Evolutionary conservation across 176 grass and related monocot genomes (phyloP).

Genomic region (Lolium perenne): DNA sequence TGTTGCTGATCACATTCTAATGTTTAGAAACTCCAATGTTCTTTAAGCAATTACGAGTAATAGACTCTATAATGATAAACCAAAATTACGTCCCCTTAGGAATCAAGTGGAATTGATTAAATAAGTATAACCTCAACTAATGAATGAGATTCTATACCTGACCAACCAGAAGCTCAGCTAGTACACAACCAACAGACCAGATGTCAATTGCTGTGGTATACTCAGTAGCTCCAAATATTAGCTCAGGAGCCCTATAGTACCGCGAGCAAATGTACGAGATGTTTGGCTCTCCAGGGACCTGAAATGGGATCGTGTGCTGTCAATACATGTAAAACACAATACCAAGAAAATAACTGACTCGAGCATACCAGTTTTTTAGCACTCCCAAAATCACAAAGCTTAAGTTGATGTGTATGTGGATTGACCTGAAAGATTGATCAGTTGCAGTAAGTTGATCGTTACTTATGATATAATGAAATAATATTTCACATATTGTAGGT

Average conservation of each 20-base stretch:
- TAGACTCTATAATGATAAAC: background rate
- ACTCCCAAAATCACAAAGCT: constrained; percentile 96
- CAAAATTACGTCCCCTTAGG: background rate
- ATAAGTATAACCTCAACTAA: background rate
- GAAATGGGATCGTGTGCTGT: constrained; percentile 45
- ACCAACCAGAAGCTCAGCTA: constrained; percentile 90
- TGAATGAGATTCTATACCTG: constrained; percentile 58
- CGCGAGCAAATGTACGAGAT: constrained; percentile 99
- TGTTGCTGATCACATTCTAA: background rate
- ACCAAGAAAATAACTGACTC: background rate
- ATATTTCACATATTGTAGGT: background rate
- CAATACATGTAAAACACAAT: constrained; percentile 42
- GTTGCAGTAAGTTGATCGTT: constrained; percentile 23
- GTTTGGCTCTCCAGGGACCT: constrained; percentile 94
- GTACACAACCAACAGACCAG: constrained; percentile 98
- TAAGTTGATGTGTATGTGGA: constrained; percentile 90
- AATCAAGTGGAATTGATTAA: constrained; percentile 13
- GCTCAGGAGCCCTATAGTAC: constrained; percentile 97
- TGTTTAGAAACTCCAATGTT: constrained; percentile 28
- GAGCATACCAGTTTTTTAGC: constrained; percentile 90
- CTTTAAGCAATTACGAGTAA: background rate
- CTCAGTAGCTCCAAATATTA: constrained; percentile 97
- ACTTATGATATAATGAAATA: constrained; percentile 27
- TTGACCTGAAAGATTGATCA: constrained; percentile 68
- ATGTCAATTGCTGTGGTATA: constrained; percentile 95